Conservation (phyloP, 139 green algal genomes). For the Nannochloris sp. region DNA sequence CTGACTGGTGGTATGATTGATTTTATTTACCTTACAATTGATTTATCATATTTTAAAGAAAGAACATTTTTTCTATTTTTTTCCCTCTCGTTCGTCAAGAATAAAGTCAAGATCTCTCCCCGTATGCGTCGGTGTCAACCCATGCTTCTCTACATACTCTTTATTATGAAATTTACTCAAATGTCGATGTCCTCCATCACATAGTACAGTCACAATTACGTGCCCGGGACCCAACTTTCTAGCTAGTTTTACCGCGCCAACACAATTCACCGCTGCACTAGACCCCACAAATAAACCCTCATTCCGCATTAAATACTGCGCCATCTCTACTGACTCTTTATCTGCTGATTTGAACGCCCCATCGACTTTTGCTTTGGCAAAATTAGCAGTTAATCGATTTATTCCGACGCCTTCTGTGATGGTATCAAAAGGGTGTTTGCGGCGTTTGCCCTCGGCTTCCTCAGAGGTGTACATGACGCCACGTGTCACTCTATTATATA, state of each 20-base stretch:
- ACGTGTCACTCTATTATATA: slow-evolving; percentile 62
- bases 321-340: slow-evolving; percentile 73
- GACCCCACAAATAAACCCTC: slow-evolving; percentile 90
- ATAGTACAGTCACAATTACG: slow-evolving; percentile 87
- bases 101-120: slow-evolving; percentile 34
- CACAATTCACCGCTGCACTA: slow-evolving; percentile 81
- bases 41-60: no score
- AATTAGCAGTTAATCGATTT: slow-evolving; percentile 91
- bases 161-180: slow-evolving; percentile 84
- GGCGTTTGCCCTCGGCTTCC: slow-evolving; percentile 86
- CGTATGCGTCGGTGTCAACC: slow-evolving; percentile 23
- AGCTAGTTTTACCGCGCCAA: slow-evolving; percentile 84
- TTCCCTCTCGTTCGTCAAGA: no score
- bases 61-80: no score
- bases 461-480: slow-evolving; percentile 77
- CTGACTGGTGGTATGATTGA: no score
- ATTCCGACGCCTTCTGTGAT: slow-evolving; percentile 87
- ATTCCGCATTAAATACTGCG: slow-evolving; percentile 71
- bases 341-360: slow-evolving; percentile 73
- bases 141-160: slow-evolving; percentile 54
- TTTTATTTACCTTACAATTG: no score
- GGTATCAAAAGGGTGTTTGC: slow-evolving; percentile 89
- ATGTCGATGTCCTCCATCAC: slow-evolving; percentile 79
- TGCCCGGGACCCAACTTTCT: slow-evolving; percentile 68
- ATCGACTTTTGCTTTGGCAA: slow-evolving; percentile 62